Conservation (phyloP, 163 green algal species). For the Coccomyxa subellipsoidea region DNA sequence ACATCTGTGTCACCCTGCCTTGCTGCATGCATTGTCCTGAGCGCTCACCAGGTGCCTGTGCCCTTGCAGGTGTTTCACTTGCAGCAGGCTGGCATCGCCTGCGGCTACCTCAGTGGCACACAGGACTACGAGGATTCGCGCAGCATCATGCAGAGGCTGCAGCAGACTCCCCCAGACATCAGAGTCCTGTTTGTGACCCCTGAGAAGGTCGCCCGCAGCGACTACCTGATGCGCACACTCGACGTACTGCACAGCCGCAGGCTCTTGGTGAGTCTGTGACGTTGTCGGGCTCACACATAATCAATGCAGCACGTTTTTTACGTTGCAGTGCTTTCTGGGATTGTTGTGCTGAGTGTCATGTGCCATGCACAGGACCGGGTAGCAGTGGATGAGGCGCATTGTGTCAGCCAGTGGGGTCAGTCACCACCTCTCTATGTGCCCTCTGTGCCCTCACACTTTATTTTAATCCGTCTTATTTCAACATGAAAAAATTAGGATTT, state of each 20-base stretch:
- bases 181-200: conserved; percentile 91
- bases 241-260: conserved; percentile 47
- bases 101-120: conserved; percentile 44
- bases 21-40: not conserved
- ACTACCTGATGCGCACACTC: conserved; percentile 63
- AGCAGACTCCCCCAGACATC: conserved; percentile 16
- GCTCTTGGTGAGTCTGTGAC: conserved; percentile 46
- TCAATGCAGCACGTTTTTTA: not conserved
- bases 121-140: conserved; percentile 50
- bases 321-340: not conserved
- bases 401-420: conserved; percentile 83
- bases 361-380: conserved; percentile 15
- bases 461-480: not conserved
- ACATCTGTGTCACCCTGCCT: no score
- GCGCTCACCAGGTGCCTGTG: not conserved
- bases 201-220: conserved; percentile 74
- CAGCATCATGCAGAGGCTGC: conserved; percentile 40
- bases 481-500: no score
- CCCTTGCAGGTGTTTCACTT: conserved; percentile 74
- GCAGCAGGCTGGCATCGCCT: conserved; percentile 54
- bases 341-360: no score
- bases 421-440: not conserved
- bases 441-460: not conserved
- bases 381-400: conserved; percentile 83
- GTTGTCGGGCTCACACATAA: no score